These are phyloP conservation scores for Luvunga scandens DNA, from an alignment of 345 rosid species.

Conservation along the genomic window DNA sequence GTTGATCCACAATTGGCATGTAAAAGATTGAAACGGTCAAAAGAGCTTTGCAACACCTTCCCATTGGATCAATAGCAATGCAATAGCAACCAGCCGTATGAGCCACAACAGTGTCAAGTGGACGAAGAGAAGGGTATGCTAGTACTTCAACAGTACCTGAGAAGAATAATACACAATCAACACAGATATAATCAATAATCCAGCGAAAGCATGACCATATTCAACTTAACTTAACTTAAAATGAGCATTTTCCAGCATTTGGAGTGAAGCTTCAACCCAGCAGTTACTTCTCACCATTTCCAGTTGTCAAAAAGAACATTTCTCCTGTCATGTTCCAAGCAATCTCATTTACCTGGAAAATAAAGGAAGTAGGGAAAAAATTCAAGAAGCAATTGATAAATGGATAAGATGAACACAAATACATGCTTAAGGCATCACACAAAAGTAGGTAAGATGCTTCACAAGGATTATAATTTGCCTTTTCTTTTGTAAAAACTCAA, in stretches of 20 bases:
- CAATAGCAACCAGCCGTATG: conserved; percentile 99
- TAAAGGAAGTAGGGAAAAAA: neutral
- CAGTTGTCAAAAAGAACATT: conserved; percentile 91
- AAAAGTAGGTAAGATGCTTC: neutral
- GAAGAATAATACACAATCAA: conserved; percentile 2
- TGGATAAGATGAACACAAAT: neutral
- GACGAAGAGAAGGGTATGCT: conserved; percentile 74
- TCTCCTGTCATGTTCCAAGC: conserved; percentile 98
- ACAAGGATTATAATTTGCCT: neutral
- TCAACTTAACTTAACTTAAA: neutral
- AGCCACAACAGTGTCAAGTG: conserved; percentile 80
- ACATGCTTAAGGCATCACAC: neutral
- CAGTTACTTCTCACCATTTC: conserved; percentile 62
- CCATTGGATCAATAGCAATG: conserved; percentile 94
- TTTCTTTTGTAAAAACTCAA: neutral
- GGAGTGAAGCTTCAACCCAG: conserved; percentile 2
- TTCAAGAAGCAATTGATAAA: neutral
- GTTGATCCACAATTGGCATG: neutral
- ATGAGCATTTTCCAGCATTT: neutral
- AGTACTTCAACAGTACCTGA: conserved; percentile 95
- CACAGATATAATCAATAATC: neutral
- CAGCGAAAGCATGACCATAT: neutral
- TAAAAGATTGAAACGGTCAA: neutral
- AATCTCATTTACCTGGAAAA: conserved; percentile 87
- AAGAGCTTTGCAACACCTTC: conserved; percentile 51